phyloP scores from a whole-genome alignment of 2,329 filamentous ascomycete species.

The Ophiocordyceps camponoti-floridani region DNA sequence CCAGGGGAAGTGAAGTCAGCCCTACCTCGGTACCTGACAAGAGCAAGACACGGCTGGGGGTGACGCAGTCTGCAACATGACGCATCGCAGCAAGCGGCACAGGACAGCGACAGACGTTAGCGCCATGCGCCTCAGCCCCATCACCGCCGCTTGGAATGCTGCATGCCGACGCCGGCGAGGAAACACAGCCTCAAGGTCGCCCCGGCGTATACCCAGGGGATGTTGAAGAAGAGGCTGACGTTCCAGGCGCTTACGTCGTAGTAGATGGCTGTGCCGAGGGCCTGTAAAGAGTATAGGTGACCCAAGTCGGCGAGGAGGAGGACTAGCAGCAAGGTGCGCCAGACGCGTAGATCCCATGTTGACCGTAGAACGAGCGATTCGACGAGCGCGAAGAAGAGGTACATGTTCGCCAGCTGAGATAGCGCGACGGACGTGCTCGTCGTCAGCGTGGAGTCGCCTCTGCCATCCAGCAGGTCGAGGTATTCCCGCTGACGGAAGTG shows the following conservation, averaged over 20 bases:
- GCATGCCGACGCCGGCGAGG: conserved; percentile 35
- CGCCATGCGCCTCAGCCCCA: background rate
- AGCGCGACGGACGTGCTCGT: conserved; percentile 47
- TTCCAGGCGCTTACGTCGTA: conserved; percentile 47
- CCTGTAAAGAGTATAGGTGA: conserved; percentile 49
- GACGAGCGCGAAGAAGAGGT: conserved; percentile 59
- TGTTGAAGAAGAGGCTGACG: conserved; percentile 48
- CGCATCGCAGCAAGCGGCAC: no score
- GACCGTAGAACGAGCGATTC: conserved; percentile 58
- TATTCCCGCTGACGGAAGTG: conserved; percentile 36
- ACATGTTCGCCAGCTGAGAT: conserved; percentile 62
- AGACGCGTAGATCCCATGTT: conserved; percentile 50
- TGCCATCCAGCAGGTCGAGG: conserved; percentile 35
- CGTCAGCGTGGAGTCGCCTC: conserved; percentile 35
- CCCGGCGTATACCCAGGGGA: conserved; percentile 52
- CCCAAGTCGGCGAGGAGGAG: conserved; percentile 61
- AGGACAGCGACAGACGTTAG: no score
- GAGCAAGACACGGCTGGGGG: no score
- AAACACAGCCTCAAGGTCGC: conserved; percentile 42
- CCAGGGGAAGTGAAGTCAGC: no score
- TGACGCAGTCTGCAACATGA: no score
- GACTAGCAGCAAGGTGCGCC: conserved; percentile 47
- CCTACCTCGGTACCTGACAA: no score
- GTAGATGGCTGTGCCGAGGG: conserved; percentile 43
- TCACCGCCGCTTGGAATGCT: conserved; percentile 6